Percentiles rank a stretch among this genome's conserved stretches.
These are phyloP conservation scores for Botrytis elliptica DNA, from an alignment of 2,329 filamentous ascomycete genomes.

Conservation along the genomic window DNA sequence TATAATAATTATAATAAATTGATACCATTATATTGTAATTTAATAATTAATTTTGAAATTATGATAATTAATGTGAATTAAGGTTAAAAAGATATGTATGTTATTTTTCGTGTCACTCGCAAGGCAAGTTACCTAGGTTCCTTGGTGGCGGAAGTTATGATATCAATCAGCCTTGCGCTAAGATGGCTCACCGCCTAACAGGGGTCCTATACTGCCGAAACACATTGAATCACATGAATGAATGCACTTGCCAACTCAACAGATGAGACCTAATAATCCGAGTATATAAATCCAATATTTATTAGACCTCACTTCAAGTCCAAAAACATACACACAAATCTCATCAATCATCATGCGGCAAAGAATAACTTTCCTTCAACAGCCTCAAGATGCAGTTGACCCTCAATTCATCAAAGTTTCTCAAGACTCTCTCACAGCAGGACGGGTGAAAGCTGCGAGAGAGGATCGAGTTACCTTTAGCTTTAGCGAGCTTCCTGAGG, in stretches of 20 bases:
- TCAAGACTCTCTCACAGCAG: constrained; percentile 53
- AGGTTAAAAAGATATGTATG: too few relatives aligned
- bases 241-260: constrained; percentile 1
- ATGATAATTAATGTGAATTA: too few relatives aligned
- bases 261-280: background rate
- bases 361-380: constrained; percentile 75
- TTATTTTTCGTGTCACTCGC: too few relatives aligned
- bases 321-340: background rate
- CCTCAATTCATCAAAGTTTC: constrained; percentile 61
- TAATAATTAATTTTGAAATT: too few relatives aligned
- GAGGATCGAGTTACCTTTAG: constrained; percentile 77
- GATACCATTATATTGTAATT: too few relatives aligned
- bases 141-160: constrained; percentile 15
- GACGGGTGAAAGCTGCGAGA: constrained; percentile 63
- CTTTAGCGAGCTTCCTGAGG: constrained; percentile 69
- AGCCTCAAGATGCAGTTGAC: constrained; percentile 61
- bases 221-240: background rate
- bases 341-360: constrained; percentile 62
- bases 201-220: background rate
- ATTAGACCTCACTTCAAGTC: background rate
- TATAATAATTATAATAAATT: too few relatives aligned
- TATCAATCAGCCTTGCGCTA: constrained; percentile 16
- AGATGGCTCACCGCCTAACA: constrained; percentile 1
- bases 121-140: background rate
- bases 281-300: constrained; percentile 6